Conservation (phyloP, 345 rosid species). For the Citropsis articulata region DNA sequence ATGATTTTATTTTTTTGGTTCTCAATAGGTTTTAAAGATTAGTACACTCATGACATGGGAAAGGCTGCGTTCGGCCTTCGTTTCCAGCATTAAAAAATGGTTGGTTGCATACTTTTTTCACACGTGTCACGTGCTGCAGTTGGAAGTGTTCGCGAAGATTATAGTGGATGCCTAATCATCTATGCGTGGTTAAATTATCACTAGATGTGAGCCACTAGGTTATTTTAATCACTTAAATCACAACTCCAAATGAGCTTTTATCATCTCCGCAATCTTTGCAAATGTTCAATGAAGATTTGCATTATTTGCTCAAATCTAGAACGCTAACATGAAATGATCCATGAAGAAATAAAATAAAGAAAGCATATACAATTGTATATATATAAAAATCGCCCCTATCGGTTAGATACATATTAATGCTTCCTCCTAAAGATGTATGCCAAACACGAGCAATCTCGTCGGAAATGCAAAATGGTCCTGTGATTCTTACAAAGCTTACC, state of each 20-base stretch:
- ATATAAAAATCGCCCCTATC: too few species aligned
- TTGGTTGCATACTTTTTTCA: background rate
- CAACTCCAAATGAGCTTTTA: background rate
- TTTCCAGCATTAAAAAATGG: too few species aligned
- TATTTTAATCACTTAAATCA: background rate
- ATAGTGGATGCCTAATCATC: background rate
- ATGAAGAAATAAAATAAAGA: background rate
- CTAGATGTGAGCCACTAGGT: background rate
- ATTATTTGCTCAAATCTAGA: background rate
- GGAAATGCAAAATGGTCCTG: too few species aligned
- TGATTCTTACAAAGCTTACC: too few species aligned
- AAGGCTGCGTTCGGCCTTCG: background rate
- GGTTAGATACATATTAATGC: too few species aligned
- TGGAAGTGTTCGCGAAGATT: background rate
- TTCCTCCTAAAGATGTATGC: too few species aligned
- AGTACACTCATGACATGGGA: background rate
- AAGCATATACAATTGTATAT: background rate
- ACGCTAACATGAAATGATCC: background rate
- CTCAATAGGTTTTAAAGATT: too few species aligned
- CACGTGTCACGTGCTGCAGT: conserved; percentile 11
- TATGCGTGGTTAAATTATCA: background rate
- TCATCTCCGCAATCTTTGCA: background rate
- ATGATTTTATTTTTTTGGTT: too few species aligned
- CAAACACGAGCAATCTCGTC: too few species aligned
- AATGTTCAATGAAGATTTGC: background rate